Evolutionary conservation across 441 rosid genomes (phyloP), one percentile per base, ranked within the genome.

Genomic region (Cnidoscolus chayamansa): DNA sequence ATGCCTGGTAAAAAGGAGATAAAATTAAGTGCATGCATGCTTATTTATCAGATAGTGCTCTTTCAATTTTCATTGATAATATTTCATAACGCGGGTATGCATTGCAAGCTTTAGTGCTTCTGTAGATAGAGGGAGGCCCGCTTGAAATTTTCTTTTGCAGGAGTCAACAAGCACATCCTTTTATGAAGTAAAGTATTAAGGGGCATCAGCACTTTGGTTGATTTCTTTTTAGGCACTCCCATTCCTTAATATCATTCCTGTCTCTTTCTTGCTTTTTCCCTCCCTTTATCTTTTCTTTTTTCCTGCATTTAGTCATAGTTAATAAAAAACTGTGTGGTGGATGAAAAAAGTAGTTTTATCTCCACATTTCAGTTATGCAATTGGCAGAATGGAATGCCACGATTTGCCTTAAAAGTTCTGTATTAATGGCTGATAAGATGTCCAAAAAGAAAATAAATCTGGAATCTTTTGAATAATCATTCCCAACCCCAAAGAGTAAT

Each of bases 181-280:
- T 72, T 65, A 32, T 69, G 76, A 84, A 84, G 85, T 47, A 82
- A 77, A 78, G 80, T 77, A 74, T 71, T 35, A 51, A 48, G 37
- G 61, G 50, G 71, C 55, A 66, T 35, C 48, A 40, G 48, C 62
- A 65, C 86, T 76, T 72, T 73, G 73, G 63, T 72, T 73, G 1
- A 51, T 73, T 71, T 71, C 61, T 70, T 73, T 72, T 55, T 65
- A 63, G 72, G 73, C 78, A 65, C 63, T 68, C 61, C 53, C 77
- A 37, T 71, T 68, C 55, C 65, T 64, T 54, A 31, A 20, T 45
- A 30, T 37, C 63, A 17, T 32, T 63, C 30, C 48, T 57, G 32
- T 63, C 45, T 7, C 2, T 49, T 57, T 56, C 50, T 17, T 10
- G n/a, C 3, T 17, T 64, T 67, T 43, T 16, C 45, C 2, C 7